Base-by-base conservation (phyloP, 2,329 filamentous ascomycete species). In the Alternaria arbusti region DNA sequence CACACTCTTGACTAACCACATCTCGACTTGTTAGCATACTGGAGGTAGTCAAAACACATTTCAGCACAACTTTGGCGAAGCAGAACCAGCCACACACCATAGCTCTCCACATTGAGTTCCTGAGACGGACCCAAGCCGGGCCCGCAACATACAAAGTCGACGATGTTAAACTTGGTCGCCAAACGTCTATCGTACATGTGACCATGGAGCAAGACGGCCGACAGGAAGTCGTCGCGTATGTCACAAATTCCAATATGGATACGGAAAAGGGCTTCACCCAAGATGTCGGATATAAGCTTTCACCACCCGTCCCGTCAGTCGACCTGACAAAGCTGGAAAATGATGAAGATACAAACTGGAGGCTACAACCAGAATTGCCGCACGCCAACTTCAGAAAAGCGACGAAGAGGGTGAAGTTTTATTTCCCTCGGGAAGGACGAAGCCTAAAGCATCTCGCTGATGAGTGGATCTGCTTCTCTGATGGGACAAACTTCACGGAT, bases 391-490 rank as follows among this genome's bases (percentile, higher is more conserved):
- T 86, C 69, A 72, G 84, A 32, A 84, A 84, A 68, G 87, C 87
- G 6, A 81, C 82, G 6, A 72, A 73, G 25, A 85, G 87, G 61
- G 78, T 88, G 11, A 81, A 85, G 17, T 83, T 86, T 23, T 86
- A 84, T 71, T 83, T 87, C 54, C 86, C 87, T 22, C 78, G 84
- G 58, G 46, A 81, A 17, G 83, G 83, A 0, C 83, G 85, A 56
- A 71, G 67, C 15, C 61, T 72, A 10, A 74, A 69, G 11, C 80
- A 78, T 51, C 74, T 82, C 28, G 82, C 87, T 5, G 90, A 93
- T 73, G 84, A 91, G 76, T 94, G 91, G 91, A 80, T 91, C 4
- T 85, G 87, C 25, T 85, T 91, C 58, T 78, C 83, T 1, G 87
- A 86, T 13, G 85, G 85, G 1, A 86, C 87, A 63, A 84, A 80